phyloP scores from a whole-genome alignment of 2,329 filamentous ascomycete species.

The Sordariomycetes sp. region DNA sequence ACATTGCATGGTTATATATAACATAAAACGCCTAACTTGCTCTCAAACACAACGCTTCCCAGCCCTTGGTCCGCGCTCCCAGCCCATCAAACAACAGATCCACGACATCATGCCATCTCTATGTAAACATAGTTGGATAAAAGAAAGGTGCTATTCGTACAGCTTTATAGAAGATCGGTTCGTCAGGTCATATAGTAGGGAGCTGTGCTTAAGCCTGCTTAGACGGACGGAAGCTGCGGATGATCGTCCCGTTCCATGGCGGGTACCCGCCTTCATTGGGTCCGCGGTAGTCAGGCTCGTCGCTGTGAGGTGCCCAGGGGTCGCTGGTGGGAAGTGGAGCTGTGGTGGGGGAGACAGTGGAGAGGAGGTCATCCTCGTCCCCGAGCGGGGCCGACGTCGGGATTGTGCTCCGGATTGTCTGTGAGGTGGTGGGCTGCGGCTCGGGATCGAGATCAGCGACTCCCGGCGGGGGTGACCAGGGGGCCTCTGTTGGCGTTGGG shows the following conservation, averaged over 20 bases:
- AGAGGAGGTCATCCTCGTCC: neutral
- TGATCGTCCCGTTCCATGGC: neutral
- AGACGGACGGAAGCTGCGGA: neutral
- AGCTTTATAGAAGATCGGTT: neutral
- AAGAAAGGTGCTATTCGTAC: neutral
- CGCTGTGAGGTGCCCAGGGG: neutral
- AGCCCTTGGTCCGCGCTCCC: conserved; percentile 24
- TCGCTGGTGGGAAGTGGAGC: too few relatives aligned
- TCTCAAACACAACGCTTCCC: conserved; percentile 16
- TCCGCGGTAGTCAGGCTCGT: neutral
- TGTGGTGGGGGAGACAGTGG: too few relatives aligned
- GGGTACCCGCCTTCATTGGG: neutral
- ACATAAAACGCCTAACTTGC: conserved; percentile 12
- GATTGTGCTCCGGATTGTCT: neutral
- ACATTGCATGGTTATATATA: neutral
- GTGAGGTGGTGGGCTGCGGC: neutral
- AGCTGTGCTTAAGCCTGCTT: neutral
- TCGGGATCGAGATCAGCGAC: neutral
- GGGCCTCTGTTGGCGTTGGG: neutral
- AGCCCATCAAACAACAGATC: neutral
- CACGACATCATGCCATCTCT: neutral
- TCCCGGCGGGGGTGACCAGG: neutral
- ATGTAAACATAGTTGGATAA: neutral
- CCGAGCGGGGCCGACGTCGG: neutral
- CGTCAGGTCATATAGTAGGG: neutral